Conservation (phyloP, 2,329 filamentous ascomycete species). For the Stromatinia cepivora region DNA sequence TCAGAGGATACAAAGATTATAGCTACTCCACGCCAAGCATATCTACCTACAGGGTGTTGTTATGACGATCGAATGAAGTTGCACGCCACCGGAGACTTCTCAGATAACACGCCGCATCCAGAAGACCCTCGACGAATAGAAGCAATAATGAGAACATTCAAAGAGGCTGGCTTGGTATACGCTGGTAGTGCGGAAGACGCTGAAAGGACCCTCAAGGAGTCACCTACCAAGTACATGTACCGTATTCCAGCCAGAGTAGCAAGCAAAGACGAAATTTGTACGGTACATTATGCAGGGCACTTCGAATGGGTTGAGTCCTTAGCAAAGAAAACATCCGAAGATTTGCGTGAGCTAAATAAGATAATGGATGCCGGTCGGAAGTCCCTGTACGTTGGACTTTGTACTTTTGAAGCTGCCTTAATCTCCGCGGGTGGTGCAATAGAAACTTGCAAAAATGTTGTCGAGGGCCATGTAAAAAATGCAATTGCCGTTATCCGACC, state of each 20-base stretch:
- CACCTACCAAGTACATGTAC: conserved; percentile 65
- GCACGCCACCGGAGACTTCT: conserved; percentile 81
- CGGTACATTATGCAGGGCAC: conserved; percentile 76
- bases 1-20: conserved; percentile 22
- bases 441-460: conserved; percentile 91
- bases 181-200: conserved; percentile 57
- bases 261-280: conserved; percentile 74
- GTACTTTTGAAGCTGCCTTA: conserved; percentile 77
- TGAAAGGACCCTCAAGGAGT: conserved; percentile 51
- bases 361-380: conserved; percentile 64
- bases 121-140: conserved; percentile 93
- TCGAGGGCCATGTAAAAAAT: conserved; percentile 82
- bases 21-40: conserved; percentile 25
- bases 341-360: conserved; percentile 67
- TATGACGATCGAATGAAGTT: conserved; percentile 97
- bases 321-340: conserved; percentile 55
- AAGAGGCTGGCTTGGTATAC: conserved; percentile 75
- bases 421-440: conserved; percentile 91
- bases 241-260: conserved; percentile 79
- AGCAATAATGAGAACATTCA: conserved; percentile 88
- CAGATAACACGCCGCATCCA: conserved; percentile 77
- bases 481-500: conserved; percentile 93
- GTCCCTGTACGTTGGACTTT: conserved; percentile 79
- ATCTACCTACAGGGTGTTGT: conserved; percentile 70
- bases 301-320: conserved; percentile 72